Evolutionary conservation across 352 stramenopile species (phyloP).

Genomic region (Pythium guiyangense): DNA sequence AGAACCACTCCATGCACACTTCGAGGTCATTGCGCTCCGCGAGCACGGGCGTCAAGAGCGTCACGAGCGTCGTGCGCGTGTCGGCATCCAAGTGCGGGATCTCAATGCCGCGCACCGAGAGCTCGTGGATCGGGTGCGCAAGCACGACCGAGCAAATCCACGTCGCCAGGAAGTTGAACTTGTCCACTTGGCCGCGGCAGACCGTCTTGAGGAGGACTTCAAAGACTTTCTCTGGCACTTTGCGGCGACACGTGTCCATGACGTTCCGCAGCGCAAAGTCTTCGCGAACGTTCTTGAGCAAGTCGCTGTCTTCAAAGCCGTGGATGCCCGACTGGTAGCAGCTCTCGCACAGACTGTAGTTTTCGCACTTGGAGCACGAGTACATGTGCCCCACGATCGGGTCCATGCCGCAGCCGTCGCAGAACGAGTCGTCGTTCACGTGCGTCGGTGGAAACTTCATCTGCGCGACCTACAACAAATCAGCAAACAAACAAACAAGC

Average conservation of each 20-base stretch:
- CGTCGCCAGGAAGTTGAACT: slow-evolving; percentile 86
- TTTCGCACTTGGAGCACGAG: slow-evolving; percentile 82
- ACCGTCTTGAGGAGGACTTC: slow-evolving; percentile 80
- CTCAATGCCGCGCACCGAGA: slow-evolving; percentile 81
- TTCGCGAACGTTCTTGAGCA: slow-evolving; percentile 72
- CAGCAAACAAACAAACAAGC: background rate
- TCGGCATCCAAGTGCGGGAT: slow-evolving; percentile 74
- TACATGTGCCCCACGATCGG: slow-evolving; percentile 89
- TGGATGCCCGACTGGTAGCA: slow-evolving; percentile 85
- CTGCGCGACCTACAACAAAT: slow-evolving; percentile 38
- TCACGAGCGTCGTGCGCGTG: slow-evolving; percentile 64
- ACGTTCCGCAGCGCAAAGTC: slow-evolving; percentile 81
- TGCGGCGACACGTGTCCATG: slow-evolving; percentile 67
- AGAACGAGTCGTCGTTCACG: slow-evolving; percentile 88
- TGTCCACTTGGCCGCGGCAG: slow-evolving; percentile 80
- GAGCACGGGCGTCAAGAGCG: slow-evolving; percentile 76
- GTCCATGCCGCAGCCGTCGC: slow-evolving; percentile 84
- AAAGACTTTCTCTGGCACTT: slow-evolving; percentile 80
- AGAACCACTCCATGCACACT: slow-evolving; percentile 89
- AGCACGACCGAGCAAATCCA: slow-evolving; percentile 84
- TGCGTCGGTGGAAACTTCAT: slow-evolving; percentile 71
- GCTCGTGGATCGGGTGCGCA: slow-evolving; percentile 50
- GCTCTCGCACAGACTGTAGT: slow-evolving; percentile 78
- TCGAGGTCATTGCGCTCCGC: slow-evolving; percentile 79
- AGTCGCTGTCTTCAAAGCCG: slow-evolving; percentile 75